Conservation (phyloP, 2,329 filamentous ascomycete species). For the Nannizziopsis arthrosporioides region DNA sequence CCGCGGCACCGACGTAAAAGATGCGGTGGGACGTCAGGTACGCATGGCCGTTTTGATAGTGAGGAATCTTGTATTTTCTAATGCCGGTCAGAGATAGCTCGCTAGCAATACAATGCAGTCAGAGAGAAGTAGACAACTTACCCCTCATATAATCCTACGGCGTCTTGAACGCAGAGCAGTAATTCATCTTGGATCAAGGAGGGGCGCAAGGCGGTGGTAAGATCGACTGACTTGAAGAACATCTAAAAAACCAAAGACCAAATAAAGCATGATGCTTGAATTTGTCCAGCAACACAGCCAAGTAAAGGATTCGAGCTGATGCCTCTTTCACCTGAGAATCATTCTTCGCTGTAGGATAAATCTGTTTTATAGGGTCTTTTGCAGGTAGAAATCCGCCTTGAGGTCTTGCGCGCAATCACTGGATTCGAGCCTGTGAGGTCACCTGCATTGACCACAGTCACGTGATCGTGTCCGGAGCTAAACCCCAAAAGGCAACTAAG, state of each 20-base stretch:
- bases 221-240: constrained; percentile 91
- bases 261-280: constrained; percentile 8
- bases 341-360: too few relatives aligned
- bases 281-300: background rate
- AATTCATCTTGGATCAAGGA: constrained; percentile 87
- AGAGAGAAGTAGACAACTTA: constrained; percentile 38
- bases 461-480: background rate
- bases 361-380: too few relatives aligned
- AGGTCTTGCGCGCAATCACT: too few relatives aligned
- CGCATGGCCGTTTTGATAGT: constrained; percentile 89
- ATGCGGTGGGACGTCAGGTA: constrained; percentile 92
- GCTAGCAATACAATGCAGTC: background rate
- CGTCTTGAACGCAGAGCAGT: constrained; percentile 91
- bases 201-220: constrained; percentile 91
- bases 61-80: constrained; percentile 88
- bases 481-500: constrained; percentile 3
- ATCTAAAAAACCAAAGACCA: constrained; percentile 53
- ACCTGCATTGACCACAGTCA: background rate
- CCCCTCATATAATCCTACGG: constrained; percentile 95
- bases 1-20: constrained; percentile 84
- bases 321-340: too few relatives aligned
- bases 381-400: too few relatives aligned
- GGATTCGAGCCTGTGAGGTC: too few relatives aligned
- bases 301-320: background rate
- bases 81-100: constrained; percentile 10